Base-by-base conservation (phyloP, 2,329 filamentous ascomycete species). In the Scytalidium lignicola region DNA sequence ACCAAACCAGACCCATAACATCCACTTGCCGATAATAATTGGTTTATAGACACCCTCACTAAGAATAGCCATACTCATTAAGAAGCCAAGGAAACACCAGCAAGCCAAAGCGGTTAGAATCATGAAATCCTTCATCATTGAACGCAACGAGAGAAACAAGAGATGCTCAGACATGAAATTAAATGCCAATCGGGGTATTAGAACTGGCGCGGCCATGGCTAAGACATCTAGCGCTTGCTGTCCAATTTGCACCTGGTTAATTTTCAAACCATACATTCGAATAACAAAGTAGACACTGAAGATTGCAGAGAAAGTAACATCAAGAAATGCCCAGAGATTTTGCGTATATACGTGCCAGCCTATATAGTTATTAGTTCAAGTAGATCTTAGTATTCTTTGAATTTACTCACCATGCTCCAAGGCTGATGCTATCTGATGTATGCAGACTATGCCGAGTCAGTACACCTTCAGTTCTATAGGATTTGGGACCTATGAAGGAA, bases 1-100 rank as follows among this genome's bases (percentile, higher is more conserved):
- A 2, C 89, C 89, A 62, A 95, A 93, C 89, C 89, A 95, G 55
- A 95, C 91, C 78, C 87, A 93, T 1, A 93, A 78, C 88, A 95
- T 92, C 89, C 89, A 95, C 67, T 91, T 90, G 41, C 82, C 82
- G 53, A 93, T 90, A 1, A 84, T 88, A 67, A 86, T 70, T 3
- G 83, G 67, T 46, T 77, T 70, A 47, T 86, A 82, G 1, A 69
- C 66, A 18, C 81, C 83, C 55, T 86, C 77, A 51, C 82, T 82
- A 8, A 95, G 79, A 88, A 89, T 93, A 29, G 84, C 76, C 65
- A 95, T 78, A 20, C 87, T 87, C 42, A 95, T 72, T 47, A 93
- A 67, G 66, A 95, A 93, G 3, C 89, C 89, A 41, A 82, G 80
- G 62, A 93, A 93, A 63, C 88, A 92, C 89, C 89, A 95, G 2